phyloP scores from a whole-genome alignment of 148 eudicot species.

The Rhododendron mucronatum region DNA sequence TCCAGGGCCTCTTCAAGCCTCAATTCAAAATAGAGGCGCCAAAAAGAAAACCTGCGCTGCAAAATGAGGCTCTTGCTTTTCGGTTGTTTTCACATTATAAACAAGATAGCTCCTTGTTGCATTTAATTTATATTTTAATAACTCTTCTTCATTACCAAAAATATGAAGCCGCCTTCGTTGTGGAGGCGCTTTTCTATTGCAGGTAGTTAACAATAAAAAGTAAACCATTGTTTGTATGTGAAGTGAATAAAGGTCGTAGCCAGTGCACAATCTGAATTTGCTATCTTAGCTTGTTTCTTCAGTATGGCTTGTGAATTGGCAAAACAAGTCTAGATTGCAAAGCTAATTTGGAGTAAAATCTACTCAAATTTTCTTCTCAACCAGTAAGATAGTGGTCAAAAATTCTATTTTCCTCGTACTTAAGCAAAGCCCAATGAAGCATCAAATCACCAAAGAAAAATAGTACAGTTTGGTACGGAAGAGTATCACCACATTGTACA shows the following conservation, averaged over 20 bases:
- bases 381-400: background rate
- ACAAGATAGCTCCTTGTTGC: background rate
- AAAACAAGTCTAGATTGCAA: background rate
- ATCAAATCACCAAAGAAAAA: background rate
- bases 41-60: background rate
- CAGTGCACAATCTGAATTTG: background rate
- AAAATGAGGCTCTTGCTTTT: background rate
- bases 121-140: background rate
- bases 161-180: background rate
- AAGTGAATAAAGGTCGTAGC: background rate
- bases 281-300: background rate
- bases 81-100: background rate
- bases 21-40: background rate
- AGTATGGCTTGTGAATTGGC: background rate
- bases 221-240: background rate
- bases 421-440: background rate
- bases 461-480: background rate
- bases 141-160: background rate
- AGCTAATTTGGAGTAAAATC: background rate
- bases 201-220: background rate
- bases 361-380: background rate
- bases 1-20: background rate
- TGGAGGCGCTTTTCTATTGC: background rate
- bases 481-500: background rate
- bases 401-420: background rate